These are phyloP conservation scores for Xylariaceae sp. DNA, from an alignment of 2,329 filamentous ascomycete species.

Conservation along the genomic window DNA sequence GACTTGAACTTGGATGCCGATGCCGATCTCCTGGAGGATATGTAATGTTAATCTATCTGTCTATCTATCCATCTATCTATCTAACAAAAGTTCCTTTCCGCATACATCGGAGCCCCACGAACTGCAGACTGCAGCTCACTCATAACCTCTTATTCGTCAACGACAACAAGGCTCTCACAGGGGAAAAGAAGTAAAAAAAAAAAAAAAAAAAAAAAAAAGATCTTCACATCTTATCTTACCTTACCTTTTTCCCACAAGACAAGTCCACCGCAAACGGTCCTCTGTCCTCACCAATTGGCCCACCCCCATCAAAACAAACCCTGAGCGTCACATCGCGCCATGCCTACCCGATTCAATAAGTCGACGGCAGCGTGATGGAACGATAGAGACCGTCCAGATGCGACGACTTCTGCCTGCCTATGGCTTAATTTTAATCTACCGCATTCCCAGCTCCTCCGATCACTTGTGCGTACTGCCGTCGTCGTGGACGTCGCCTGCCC, in stretches of 20 bases:
- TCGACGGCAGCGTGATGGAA: background rate
- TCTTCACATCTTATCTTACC: no score
- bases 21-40: no score
- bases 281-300: background rate
- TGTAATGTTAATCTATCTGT: no score
- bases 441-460: background rate
- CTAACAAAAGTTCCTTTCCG: no score
- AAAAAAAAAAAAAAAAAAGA: no score
- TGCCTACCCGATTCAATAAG: background rate
- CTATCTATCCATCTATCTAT: no score
- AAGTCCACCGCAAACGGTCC: background rate
- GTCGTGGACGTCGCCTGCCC: background rate
- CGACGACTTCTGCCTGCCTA: background rate
- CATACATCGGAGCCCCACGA: no score
- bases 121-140: no score
- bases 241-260: background rate
- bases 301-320: background rate
- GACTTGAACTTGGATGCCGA: no score
- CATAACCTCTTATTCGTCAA: no score
- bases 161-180: no score
- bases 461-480: background rate
- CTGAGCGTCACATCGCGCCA: background rate
- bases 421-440: background rate
- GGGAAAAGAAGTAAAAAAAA: no score
- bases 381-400: background rate